Percentiles rank a stretch among this genome's conserved stretches.
These are phyloP conservation scores for Saccharomycopsis babjevae DNA, from an alignment of 805 yeast genomes.

Conservation along the genomic window DNA sequence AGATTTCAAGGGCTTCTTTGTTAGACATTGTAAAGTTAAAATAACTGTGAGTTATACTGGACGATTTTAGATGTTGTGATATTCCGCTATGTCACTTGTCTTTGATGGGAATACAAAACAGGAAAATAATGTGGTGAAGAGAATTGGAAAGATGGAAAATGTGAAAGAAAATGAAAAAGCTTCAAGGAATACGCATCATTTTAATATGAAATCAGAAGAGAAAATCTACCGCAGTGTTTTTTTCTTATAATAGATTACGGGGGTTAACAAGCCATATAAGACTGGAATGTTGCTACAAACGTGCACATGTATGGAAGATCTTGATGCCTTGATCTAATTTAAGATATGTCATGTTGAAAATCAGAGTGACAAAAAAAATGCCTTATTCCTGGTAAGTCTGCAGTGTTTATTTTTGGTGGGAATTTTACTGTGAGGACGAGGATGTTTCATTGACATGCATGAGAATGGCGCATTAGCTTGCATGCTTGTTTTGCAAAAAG, in stretches of 20 bases:
- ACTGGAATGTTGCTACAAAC: neutral
- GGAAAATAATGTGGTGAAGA: neutral
- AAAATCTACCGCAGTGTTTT: neutral
- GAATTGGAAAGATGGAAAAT: neutral
- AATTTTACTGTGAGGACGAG: neutral
- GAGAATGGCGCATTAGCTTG: neutral
- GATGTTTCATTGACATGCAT: constrained; percentile 1
- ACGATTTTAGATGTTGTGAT: neutral
- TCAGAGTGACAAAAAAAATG: neutral
- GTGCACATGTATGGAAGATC: neutral
- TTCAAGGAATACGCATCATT: neutral
- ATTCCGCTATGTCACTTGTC: too few relatives aligned
- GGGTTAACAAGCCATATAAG: neutral
- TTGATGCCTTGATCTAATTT: neutral
- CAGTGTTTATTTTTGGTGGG: neutral
- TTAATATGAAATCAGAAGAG: neutral
- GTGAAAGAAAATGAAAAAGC: neutral
- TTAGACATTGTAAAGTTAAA: constrained; percentile 13
- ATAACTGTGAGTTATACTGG: neutral
- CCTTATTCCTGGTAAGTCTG: neutral
- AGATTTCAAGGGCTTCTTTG: constrained; percentile 18
- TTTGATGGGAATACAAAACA: neutral
- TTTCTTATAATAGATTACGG: neutral
- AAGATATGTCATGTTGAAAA: constrained; percentile 1
- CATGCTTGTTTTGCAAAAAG: neutral